Conservation (phyloP, 1,284 basidiomycete species). For the Porodaedalea pini region DNA sequence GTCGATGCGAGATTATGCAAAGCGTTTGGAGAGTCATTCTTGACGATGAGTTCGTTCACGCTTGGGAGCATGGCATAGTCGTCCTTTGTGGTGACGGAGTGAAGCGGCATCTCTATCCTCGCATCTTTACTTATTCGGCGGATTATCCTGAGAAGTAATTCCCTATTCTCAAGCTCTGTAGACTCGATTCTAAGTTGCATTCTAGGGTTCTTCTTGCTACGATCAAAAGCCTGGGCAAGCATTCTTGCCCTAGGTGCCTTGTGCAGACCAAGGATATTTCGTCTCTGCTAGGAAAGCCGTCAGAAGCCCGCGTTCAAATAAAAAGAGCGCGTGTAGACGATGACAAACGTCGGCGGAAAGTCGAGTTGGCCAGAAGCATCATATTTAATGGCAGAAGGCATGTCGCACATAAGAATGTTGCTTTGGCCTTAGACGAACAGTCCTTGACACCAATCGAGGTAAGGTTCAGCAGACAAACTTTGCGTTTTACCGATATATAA, state of each 20-base stretch:
- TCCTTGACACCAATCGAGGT: conserved; percentile 25
- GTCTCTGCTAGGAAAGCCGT: conserved; percentile 8
- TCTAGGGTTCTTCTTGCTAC: conserved; percentile 29
- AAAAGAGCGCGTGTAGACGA: conserved; percentile 4
- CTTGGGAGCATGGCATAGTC: conserved; percentile 31
- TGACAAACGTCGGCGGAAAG: not conserved
- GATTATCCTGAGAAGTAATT: conserved; percentile 37
- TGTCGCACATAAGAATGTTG: conserved; percentile 18
- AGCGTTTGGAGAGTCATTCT: conserved; percentile 30
- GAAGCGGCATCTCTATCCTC: conserved; percentile 25
- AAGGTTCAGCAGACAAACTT: not conserved
- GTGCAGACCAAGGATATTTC: conserved; percentile 24
- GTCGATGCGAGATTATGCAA: conserved; percentile 32
- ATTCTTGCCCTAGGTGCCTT: conserved; percentile 31
- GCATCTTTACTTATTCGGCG: conserved; percentile 33
- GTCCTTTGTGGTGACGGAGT: conserved; percentile 32
- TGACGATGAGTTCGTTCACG: conserved; percentile 32
- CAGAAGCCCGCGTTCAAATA: conserved; percentile 9
- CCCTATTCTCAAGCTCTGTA: too few relatives aligned
- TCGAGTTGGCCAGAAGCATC: conserved; percentile 16
- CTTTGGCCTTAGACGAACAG: conserved; percentile 17
- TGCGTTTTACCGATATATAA: not conserved
- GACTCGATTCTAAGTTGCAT: not conserved
- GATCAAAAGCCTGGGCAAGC: conserved; percentile 26
- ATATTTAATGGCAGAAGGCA: conserved; percentile 22